Conservation (phyloP, 78 protist genomes). For the Reticulomyxa filosa region DNA sequence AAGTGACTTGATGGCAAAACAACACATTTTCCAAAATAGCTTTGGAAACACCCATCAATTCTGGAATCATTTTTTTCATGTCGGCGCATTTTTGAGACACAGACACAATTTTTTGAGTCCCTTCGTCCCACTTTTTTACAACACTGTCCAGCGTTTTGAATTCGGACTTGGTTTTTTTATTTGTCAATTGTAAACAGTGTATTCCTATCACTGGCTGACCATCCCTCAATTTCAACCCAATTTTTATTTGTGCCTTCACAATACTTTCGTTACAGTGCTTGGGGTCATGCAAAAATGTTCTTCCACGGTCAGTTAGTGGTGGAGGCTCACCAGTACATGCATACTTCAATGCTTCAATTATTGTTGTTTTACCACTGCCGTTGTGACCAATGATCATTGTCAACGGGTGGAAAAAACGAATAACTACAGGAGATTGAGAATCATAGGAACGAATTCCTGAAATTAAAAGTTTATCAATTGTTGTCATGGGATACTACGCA, state of each 20-base stretch:
- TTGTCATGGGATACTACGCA: conserved; percentile 7
- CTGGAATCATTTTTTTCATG: conserved; percentile 13
- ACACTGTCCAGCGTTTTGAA: conserved; percentile 23
- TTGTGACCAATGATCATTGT: conserved; percentile 85
- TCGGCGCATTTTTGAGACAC: conserved; percentile 8
- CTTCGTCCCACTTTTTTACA: not conserved
- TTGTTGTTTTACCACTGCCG: conserved; percentile 95
- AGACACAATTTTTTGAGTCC: not conserved
- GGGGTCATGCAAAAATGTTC: not conserved
- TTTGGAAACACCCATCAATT: conserved; percentile 69
- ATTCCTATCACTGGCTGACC: conserved; percentile 3
- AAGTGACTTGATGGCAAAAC: conserved; percentile 85
- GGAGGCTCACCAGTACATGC: conserved; percentile 83
- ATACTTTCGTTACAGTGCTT: too few species aligned
- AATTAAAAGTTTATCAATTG: conserved; percentile 11
- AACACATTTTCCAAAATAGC: conserved; percentile 83
- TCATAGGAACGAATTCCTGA: conserved; percentile 13
- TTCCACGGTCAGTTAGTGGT: conserved; percentile 25
- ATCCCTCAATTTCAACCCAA: conserved; percentile 27
- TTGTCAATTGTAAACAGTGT: conserved; percentile 21
- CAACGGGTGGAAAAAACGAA: conserved; percentile 59
- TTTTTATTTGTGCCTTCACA: conserved; percentile 72
- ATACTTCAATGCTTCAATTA: conserved; percentile 74
- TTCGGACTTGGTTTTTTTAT: conserved; percentile 14
- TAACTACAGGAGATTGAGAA: conserved; percentile 20